Base-by-base conservation (phyloP, 352 stramenopile genomes). In the Phytophthora pisi region DNA sequence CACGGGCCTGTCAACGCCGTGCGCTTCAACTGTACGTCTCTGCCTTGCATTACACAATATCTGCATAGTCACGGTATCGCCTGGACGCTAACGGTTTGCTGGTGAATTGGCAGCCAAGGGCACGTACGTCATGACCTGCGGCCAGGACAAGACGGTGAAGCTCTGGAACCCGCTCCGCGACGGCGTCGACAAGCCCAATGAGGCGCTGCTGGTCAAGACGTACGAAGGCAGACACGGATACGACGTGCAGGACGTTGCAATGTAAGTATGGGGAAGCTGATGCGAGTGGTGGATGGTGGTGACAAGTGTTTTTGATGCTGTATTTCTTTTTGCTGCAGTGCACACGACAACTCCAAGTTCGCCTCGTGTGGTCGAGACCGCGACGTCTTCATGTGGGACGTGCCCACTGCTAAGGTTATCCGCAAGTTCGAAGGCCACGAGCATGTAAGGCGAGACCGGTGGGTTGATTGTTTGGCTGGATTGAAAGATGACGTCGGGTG, bases 151-250 rank as follows among this genome's bases (percentile, higher is more conserved):
- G 50, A 95, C 79, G 5, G 75, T 97, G 51, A 86, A 86, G 15
- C 74, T 97, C 7, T 97, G 87, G 86, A 97, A 97, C 61, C 90
- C 90, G 16, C 89, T 96, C 57, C 86, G 89, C 31, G 81, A 91
- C 65, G 72, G 75, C 3, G 72, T 79, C 2, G 89, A 93, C 24
- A 70, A 74, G 6, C 58, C 72, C 9, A 79, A 79, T 15, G 74
- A 96, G 45, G 90, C 79, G 7, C 51, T 97, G 30, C 67, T 97
- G 26, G 60, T 97, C 42, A 96, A 97, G 57, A 90, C 82, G 16
- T 97, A 97, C 59, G 73, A 91, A 45, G 90, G 90, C 1, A 69
- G 86, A 46, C 90, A 97, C 51, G 90, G 89, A 55, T 97, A 97
- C 51, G 89, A 97, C 34, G 85, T 97, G 20, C 87, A 91, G 59